Conservation (phyloP, 176 grass and related monocot genomes). For the Avena sativa region DNA sequence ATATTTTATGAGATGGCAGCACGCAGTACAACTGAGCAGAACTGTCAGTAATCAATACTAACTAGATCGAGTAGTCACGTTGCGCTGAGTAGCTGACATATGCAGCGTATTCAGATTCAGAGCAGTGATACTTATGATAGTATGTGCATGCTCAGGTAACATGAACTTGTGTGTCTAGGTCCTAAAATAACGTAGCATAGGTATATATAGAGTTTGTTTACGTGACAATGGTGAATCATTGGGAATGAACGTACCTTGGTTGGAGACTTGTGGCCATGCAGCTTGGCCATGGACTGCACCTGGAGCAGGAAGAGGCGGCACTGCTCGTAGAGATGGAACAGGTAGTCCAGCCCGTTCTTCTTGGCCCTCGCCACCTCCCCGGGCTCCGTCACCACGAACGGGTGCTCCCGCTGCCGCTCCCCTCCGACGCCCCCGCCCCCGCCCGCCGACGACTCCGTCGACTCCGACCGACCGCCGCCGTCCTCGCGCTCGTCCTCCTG, state of each 20-base stretch:
- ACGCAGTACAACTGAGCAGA: not conserved
- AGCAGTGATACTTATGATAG: not conserved
- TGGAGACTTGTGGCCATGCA: constrained; percentile 90
- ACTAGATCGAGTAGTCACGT: not conserved
- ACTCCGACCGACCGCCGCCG: constrained; percentile 56
- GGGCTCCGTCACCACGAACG: constrained; percentile 97
- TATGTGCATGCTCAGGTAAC: not conserved
- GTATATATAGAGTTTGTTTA: not conserved
- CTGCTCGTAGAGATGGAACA: constrained; percentile 99
- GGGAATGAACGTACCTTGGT: constrained; percentile 69
- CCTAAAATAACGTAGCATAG: not conserved
- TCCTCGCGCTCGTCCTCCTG: constrained; percentile 50
- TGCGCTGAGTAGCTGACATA: not conserved
- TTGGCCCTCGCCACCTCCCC: constrained; percentile 96
- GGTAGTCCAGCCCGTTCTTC: constrained; percentile 98
- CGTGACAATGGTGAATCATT: not conserved
- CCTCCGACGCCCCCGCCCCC: constrained; percentile 21
- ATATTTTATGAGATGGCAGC: not conserved
- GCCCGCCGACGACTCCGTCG: constrained; percentile 65
- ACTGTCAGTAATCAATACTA: not conserved
- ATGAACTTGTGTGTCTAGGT: not conserved
- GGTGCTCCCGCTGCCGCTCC: constrained; percentile 89
- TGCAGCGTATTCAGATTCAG: constrained; percentile 5
- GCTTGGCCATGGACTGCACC: constrained; percentile 83
- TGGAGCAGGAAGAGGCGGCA: constrained; percentile 96